Evolutionary conservation across 1,139 yeast species (phyloP).

Genomic region (Geotrichum europaeum): DNA sequence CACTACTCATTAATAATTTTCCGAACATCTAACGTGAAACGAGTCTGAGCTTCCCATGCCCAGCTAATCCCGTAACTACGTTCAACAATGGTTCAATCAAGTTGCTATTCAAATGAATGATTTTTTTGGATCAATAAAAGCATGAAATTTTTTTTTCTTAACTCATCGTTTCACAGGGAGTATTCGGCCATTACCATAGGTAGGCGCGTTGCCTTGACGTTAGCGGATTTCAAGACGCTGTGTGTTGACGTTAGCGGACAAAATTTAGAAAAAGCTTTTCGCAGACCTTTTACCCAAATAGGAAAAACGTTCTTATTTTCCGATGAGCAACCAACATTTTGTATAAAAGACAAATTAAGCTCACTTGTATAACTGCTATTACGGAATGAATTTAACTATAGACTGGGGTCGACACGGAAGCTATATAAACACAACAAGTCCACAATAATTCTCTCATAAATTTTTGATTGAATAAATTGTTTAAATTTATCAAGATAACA

Average conservation of each 20-base stretch:
- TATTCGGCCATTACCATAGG: neutral
- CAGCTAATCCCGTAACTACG: neutral
- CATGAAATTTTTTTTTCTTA: neutral
- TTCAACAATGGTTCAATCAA: neutral
- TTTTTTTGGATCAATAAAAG: neutral
- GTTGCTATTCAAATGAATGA: neutral
- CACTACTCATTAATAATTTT: neutral
- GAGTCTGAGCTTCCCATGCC: neutral
- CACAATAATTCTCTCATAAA: neutral
- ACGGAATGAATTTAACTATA: neutral
- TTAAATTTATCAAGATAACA: neutral
- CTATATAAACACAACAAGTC: neutral
- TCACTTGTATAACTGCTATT: neutral
- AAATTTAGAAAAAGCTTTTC: conserved; percentile 1
- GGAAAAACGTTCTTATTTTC: neutral
- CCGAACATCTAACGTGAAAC: neutral
- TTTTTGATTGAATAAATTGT: neutral
- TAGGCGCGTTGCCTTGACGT: conserved; percentile 14
- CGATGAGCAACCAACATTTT: neutral
- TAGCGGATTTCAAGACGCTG: conserved; percentile 12
- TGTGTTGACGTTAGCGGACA: conserved; percentile 16
- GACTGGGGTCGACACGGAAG: neutral
- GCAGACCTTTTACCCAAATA: neutral
- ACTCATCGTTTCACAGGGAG: neutral
- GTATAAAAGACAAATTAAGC: neutral